Evolutionary conservation across 306 rosid species (phyloP), one percentile per base, ranked within the genome.

Genomic region (Pyrus pyrifolia): DNA sequence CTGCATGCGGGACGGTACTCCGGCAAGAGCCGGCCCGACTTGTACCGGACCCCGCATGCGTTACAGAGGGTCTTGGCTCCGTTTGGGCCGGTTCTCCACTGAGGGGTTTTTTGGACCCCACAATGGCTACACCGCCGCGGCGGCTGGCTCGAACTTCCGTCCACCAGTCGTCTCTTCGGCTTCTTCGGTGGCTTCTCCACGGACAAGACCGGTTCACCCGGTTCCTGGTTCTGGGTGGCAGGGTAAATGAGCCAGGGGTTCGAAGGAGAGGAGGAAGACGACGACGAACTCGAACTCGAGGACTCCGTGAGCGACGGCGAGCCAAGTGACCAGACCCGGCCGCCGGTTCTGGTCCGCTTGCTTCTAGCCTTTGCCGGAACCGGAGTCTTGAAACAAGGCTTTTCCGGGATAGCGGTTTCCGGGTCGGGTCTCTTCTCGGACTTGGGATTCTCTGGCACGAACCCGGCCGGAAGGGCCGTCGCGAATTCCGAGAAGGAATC

Each of bases 1-100:
- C 98, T 95, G 40, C 97, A 90, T 0, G 98, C 98, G n/a, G 98
- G 98, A 55, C 98, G 77, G 8, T 95, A 95, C 68, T 95, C 98
- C 58, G 98, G 98, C 3, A 95, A 80, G 5, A 95, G 84, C 51
- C 98, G 91, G 53, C 98, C 98, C 64, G 98, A 95, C 86, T 95
- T 95, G 83, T 2, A 95, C 33, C 98, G 86, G 38, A 95, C 98
- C 10, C 97, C 97, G 3, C 98, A 95, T 0, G 98, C 98, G 77
- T 95, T 95, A 55, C 98, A 95, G 0, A 95, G 84, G 0, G 97
- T 92, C 58, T 92, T 92, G 9, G 97, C 89, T 21, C 98, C 98
- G 1, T 86, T 90, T 0, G 98, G 98, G 0, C 98, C 98, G 30
- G 96, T 82, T 75, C 98, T 76, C 98, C 98, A 95, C 87, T 95